A percentile compares a stretch with the other conserved stretches of the same genome.
Evolutionary conservation across 257 asterid genomes (phyloP).

Genomic region (Gardenia jasminoides): DNA sequence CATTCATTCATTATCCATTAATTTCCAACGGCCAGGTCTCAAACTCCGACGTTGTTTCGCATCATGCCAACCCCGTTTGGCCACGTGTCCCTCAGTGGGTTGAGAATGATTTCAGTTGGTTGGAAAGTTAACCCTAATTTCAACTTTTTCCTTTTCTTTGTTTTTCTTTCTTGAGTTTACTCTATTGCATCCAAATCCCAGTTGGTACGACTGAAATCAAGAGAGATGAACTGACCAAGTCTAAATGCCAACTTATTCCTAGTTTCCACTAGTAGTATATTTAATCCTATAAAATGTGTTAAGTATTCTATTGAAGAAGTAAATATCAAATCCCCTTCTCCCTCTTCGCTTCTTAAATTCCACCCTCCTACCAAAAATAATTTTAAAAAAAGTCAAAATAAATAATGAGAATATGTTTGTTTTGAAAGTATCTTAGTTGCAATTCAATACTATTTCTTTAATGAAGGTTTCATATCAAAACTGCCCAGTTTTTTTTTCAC

Average conservation of each 20-base stretch:
- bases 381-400: no score
- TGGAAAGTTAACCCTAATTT: neutral
- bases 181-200: no score
- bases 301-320: no score
- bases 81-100: conserved; percentile 6
- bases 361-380: no score
- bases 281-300: no score
- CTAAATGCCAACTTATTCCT: no score
- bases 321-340: no score
- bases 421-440: neutral
- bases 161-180: neutral
- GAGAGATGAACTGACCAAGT: no score
- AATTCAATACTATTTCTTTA: neutral
- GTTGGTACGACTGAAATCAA: no score
- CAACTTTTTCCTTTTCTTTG: neutral
- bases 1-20: conserved; percentile 26
- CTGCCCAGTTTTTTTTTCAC: neutral
- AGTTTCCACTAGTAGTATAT: no score
- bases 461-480: neutral
- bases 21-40: conserved; percentile 14
- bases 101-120: neutral
- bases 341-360: no score
- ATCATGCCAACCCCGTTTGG: neutral
- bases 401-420: no score
- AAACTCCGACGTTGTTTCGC: neutral